These are phyloP conservation scores for Carex myosuroides DNA, from an alignment of 176 grass and related monocot genomes.

Conservation along the genomic window DNA sequence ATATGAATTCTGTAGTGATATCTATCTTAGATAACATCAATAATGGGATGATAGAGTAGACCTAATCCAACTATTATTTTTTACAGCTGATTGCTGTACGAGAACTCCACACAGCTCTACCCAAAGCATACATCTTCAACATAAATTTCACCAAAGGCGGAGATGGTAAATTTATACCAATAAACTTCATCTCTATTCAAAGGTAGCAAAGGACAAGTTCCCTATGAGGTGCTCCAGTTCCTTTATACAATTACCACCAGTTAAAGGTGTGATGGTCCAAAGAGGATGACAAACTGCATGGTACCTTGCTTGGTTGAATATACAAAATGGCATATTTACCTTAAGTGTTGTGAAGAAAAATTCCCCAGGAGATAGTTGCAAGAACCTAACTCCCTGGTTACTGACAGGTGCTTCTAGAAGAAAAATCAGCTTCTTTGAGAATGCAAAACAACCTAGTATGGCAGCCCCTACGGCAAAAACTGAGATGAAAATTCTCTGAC, in stretches of 20 bases:
- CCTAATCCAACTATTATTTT: background rate
- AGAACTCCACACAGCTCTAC: background rate
- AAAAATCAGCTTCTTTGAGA: constrained; percentile 76
- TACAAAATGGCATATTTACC: constrained; percentile 38
- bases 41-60: background rate
- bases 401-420: constrained; percentile 90
- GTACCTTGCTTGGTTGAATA: background rate
- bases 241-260: background rate
- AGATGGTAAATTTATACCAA: background rate
- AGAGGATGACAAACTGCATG: background rate
- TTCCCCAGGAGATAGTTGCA: constrained; percentile 95
- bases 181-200: background rate
- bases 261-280: background rate
- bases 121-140: background rate
- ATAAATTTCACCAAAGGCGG: background rate
- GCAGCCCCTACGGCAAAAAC: constrained; percentile 79
- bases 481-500: constrained; percentile 77
- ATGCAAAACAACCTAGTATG: constrained; percentile 78
- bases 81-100: background rate
- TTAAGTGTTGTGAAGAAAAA: constrained; percentile 99
- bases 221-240: background rate
- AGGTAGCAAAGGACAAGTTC: background rate
- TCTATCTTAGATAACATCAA: background rate
- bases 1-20: constrained; percentile 1
- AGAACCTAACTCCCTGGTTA: constrained; percentile 82